phyloP scores from a whole-genome alignment of 257 asterid species.

The Nicotiana tomentosiformis region DNA sequence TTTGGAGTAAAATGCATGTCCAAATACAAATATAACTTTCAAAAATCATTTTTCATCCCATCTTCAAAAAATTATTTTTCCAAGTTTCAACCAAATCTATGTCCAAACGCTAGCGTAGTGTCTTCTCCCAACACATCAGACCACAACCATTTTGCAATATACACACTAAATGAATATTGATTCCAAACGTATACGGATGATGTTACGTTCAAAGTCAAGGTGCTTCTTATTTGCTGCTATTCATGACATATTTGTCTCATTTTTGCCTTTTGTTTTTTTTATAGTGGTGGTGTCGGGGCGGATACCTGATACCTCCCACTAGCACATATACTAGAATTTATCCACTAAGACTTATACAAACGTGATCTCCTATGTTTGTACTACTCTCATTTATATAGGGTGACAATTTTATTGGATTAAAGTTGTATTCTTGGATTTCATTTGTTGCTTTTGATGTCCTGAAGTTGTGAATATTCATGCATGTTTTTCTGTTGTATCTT shows the following conservation, averaged over 20 bases:
- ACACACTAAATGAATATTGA: background rate
- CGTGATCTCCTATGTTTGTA: background rate
- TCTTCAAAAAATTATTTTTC: background rate
- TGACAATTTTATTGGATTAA: background rate
- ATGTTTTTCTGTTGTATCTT: background rate
- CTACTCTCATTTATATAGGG: background rate
- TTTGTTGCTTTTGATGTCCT: background rate
- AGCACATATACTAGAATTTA: no score
- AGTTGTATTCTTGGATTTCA: background rate
- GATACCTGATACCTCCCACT: no score
- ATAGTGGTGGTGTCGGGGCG: background rate
- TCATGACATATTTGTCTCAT: background rate
- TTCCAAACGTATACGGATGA: background rate
- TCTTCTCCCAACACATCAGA: no score
- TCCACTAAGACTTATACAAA: no score
- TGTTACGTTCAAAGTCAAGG: background rate
- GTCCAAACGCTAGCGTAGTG: no score
- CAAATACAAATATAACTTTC: background rate
- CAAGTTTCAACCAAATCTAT: background rate
- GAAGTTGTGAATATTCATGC: background rate
- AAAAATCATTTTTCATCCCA: background rate
- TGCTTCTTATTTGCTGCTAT: background rate
- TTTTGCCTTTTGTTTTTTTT: background rate
- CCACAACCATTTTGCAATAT: no score
- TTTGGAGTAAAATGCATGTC: background rate